Evolutionary conservation across 805 yeast genomes (phyloP).

Genomic region (Ascoidea rubescens): DNA sequence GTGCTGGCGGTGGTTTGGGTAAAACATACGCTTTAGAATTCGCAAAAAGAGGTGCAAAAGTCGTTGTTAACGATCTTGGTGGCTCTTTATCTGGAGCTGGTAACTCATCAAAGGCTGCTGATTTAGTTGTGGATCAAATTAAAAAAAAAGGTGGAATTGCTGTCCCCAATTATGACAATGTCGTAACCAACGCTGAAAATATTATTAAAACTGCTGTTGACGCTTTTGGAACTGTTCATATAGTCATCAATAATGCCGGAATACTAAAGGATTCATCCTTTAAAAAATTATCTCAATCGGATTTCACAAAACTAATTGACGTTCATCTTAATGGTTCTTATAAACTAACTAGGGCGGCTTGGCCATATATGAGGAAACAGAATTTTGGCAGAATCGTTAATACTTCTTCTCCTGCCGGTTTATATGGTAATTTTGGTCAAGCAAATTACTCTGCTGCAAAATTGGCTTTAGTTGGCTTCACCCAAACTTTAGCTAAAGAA

Average conservation of each 20-base stretch:
- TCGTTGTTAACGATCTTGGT: slow-evolving; percentile 90
- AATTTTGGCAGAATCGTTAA: slow-evolving; percentile 79
- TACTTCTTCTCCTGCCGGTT: slow-evolving; percentile 96
- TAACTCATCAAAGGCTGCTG: slow-evolving; percentile 64
- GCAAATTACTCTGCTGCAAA: slow-evolving; percentile 92
- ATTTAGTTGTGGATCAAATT: slow-evolving; percentile 79
- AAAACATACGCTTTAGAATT: slow-evolving; percentile 74
- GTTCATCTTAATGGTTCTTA: slow-evolving; percentile 89
- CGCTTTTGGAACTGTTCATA: slow-evolving; percentile 77
- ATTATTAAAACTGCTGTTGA: slow-evolving; percentile 79
- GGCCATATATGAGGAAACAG: slow-evolving; percentile 81
- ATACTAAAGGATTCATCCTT: slow-evolving; percentile 79
- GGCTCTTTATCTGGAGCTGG: slow-evolving; percentile 70
- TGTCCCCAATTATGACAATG: slow-evolving; percentile 89
- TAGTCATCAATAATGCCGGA: slow-evolving; percentile 90
- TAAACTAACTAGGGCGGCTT: slow-evolving; percentile 75
- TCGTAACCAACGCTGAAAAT: slow-evolving; percentile 66
- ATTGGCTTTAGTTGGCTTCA: slow-evolving; percentile 76
- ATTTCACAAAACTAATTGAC: slow-evolving; percentile 65
- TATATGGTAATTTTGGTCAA: slow-evolving; percentile 95
- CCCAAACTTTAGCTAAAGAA: slow-evolving; percentile 91
- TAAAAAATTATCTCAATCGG: slow-evolving; percentile 72
- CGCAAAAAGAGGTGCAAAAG: slow-evolving; percentile 87
- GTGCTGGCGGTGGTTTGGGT: slow-evolving; percentile 97
- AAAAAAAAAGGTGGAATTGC: slow-evolving; percentile 67